Base-by-base conservation (phyloP, 1,284 basidiomycete species). In the Schizophyllum commune region DNA sequence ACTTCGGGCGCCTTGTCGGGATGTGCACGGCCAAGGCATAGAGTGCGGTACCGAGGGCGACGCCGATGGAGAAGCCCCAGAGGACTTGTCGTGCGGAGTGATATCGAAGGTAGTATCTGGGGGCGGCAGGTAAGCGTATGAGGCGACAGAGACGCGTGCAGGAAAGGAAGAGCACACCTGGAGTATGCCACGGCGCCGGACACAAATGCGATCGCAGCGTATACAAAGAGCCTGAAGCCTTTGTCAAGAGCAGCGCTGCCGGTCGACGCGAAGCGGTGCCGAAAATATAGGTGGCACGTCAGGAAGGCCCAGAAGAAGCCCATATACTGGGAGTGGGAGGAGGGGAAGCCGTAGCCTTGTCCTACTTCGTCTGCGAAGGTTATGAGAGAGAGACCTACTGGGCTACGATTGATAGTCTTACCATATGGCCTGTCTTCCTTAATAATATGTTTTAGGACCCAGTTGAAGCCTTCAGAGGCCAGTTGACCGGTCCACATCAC, bases 291-390 rank as follows among this genome's bases (percentile, higher is more conserved):
- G 72, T 94, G 92, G 67, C 85, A 82, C 51, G 86, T 70, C 55
- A 94, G 75, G 71, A 94, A 94, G 0, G 88, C 79, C 2, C 85
- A 79, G 68, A 94, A 94, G 73, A 91, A 94, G 4, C 86, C 92
- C 86, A 94, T 90, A 72, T 89, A 94, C 72, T 94, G 92, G 69
- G 89, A 90, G 69, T 94, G 92, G 11, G 90, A 92, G 0, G 91
- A 93, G 0, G 92, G 92, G 70, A 94, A 94, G 11, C 91, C 92
- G 68, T 92, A 94, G 6, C 92, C 92, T 60, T 81, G 82, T 11
- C 88, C 88, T 39, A 86, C 73, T 58, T 79, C 79, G 58, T 79
- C 87, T 86, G 68, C 11, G 34, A 17, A 39, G 51, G 57, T 57
- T 52, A 60, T 60, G 9, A 33, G 4, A 27, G 27, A n/a, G n/a